phyloP scores from a whole-genome alignment of 1,284 basidiomycete genomes.

The Naganishia sp. region DNA sequence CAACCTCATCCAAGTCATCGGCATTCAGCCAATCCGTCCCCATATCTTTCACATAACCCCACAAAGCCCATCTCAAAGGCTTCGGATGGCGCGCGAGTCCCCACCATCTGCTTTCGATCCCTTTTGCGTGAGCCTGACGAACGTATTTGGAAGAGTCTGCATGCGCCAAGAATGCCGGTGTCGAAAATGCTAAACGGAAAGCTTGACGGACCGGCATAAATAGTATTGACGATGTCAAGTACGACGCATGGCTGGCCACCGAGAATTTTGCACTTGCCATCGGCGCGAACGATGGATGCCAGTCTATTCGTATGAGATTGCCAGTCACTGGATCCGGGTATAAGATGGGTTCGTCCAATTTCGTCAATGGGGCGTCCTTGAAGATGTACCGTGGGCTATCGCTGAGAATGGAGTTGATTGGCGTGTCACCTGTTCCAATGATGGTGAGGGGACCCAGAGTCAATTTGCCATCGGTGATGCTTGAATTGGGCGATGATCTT shows the following conservation, averaged over 20 bases:
- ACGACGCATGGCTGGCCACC: conserved; percentile 33
- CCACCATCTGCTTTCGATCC: conserved; percentile 49
- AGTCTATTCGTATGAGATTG: conserved; percentile 33
- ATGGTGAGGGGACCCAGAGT: conserved; percentile 43
- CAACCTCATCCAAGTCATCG: conserved; percentile 44
- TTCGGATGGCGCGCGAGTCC: conserved; percentile 40
- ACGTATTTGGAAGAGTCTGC: conserved; percentile 17
- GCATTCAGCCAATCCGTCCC: conserved; percentile 44
- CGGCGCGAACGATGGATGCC: conserved; percentile 38
- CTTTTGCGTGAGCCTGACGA: conserved; percentile 36
- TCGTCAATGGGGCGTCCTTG: conserved; percentile 44
- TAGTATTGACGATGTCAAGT: conserved; percentile 1
- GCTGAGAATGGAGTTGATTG: conserved; percentile 38
- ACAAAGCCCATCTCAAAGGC: conserved; percentile 40
- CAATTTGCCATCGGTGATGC: conserved; percentile 33
- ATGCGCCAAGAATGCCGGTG: conserved; percentile 8
- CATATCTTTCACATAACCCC: conserved; percentile 38
- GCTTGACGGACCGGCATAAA: conserved; percentile 18
- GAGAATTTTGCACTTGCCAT: conserved; percentile 41
- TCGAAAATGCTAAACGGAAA: conserved; percentile 16
- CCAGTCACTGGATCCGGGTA: conserved; percentile 34
- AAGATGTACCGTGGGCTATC: conserved; percentile 43
- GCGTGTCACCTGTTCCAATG: conserved; percentile 46
- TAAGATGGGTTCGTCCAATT: conserved; percentile 31
- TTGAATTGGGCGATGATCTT: conserved; percentile 16